Base-by-base conservation (phyloP, 345 rosid species). In the Populus deltoides region DNA sequence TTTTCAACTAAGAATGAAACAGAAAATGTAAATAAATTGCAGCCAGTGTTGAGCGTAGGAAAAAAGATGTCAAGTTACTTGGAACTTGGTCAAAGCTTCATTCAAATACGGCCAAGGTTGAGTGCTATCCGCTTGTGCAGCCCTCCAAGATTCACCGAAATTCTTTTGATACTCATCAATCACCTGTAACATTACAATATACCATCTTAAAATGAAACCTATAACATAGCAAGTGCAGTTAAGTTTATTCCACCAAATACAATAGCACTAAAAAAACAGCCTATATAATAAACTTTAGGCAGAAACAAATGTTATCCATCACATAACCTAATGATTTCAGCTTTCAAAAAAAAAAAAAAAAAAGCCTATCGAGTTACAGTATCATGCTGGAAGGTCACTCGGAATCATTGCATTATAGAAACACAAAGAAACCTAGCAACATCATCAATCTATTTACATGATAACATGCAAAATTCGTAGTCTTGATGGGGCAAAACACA, bases 141-240 rank as follows among this genome's bases (percentile, higher is more conserved):
- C 80, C 83, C 88, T 92, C 97, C 97, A 96, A 68, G 97, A 79
- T 29, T 94, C 98, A 67, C 97, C 97, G 83, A 92, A 97, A 77
- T 24, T 89, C 86, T 94, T 97, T 86, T 90, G 91, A 82, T 94
- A 92, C 89, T 94, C 99, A 85, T 97, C 99, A 55, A 94, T 51
- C 47, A 97, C 90, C 98, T 97, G 70, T 9, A 76, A 69, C 43
- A 55, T 29, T 27, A 22, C 74, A 63, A 49, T 36, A 35, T 62
- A 24, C 11, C 41, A 24, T 45, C 71, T 69, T 45, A 61, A 29
- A 38, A 59, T 24, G 29, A 61, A 43, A 51, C 6, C 17, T 22
- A 31, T 45, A 10, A 24, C 24, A 57, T 18, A 4, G 16, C 31
- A 71, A 36, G 12, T 38, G 20, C 35, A 65, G 1, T 9, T 4